Conservation (phyloP, 1,284 basidiomycete genomes). For the Pascua sp. region DNA sequence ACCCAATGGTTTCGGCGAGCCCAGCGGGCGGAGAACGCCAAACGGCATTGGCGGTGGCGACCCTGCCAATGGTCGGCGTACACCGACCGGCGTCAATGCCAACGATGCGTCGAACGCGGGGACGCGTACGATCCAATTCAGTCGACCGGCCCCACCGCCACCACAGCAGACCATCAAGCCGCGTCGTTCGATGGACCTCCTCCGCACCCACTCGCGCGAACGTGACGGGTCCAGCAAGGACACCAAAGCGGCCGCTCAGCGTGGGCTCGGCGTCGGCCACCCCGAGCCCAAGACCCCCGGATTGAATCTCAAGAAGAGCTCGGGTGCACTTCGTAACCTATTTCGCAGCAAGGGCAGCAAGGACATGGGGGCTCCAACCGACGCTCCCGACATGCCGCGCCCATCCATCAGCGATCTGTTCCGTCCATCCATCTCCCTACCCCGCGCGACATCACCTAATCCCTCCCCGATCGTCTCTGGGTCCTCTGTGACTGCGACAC, state of each 20-base stretch:
- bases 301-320: conserved; percentile 43
- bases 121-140: background rate
- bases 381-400: conserved; percentile 21
- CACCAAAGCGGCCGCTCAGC: conserved; percentile 25
- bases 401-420: conserved; percentile 7
- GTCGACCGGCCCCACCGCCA: background rate
- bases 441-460: background rate
- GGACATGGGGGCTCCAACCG: conserved; percentile 48
- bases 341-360: conserved; percentile 50
- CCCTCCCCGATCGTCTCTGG: too few species aligned
- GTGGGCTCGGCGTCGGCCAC: conserved; percentile 24
- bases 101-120: too few species aligned
- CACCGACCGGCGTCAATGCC: too few species aligned
- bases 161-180: conserved; percentile 7
- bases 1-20: too few species aligned
- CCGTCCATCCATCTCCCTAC: conserved; percentile 3
- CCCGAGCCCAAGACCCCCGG: conserved; percentile 27
- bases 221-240: conserved; percentile 27
- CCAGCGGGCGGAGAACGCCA: too few species aligned
- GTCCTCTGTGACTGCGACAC: too few species aligned
- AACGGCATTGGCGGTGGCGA: too few species aligned
- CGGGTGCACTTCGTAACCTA: conserved; percentile 43
- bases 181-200: conserved; percentile 24
- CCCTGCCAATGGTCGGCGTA: too few species aligned
- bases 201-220: conserved; percentile 20